Conservation (phyloP, 129 eudicot genomes). For the sunflower (Helianthus annuus) region HanXRQr2.0-SUNRISE NC_035436.2:125438495-125438994, state of each 20-base stretch:
- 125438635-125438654: constrained; percentile 70
- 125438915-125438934: constrained; percentile 88
- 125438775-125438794: constrained; percentile 46
- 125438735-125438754: constrained; percentile 35
- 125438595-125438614: constrained; percentile 85
- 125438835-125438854: not conserved
- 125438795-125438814: constrained; percentile 37
- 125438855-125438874: not conserved
- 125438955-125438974: constrained; percentile 93
- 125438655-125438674: constrained; percentile 85
- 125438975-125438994: constrained; percentile 91
- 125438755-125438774: constrained; percentile 47
- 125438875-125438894: constrained; percentile 9
- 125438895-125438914: constrained; percentile 68
- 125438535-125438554: constrained; percentile 6
- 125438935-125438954: constrained; percentile 75
- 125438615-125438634: constrained; percentile 73
- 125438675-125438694: constrained; percentile 87
- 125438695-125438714: constrained; percentile 88
- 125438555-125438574: constrained; percentile 77
- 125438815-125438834: constrained; percentile 23
- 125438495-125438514: not conserved
- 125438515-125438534: constrained; percentile 1
- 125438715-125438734: constrained; percentile 52
- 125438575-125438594: constrained; percentile 89